A percentile compares a stretch with the other conserved stretches of the same genome.
phyloP scores from a whole-genome alignment of 2,329 filamentous ascomycete species.

The Aspergillus sclerotialis region DNA sequence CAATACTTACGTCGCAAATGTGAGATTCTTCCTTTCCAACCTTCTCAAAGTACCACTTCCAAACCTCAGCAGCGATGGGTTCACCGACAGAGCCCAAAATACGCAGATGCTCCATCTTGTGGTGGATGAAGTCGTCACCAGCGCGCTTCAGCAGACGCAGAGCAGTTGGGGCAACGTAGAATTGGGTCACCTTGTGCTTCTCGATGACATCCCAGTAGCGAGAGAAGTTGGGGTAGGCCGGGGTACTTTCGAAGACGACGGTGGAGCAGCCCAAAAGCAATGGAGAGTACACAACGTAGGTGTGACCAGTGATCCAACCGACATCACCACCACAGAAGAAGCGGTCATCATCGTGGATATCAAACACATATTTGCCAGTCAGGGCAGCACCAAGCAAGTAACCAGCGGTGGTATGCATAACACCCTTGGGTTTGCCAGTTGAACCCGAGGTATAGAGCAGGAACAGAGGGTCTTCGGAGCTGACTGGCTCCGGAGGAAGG shows the following conservation, averaged over 20 bases:
- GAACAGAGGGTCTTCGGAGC: constrained; percentile 93
- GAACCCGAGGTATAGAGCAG: constrained; percentile 96
- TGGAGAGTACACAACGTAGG: constrained; percentile 95
- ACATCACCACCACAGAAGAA: constrained; percentile 99
- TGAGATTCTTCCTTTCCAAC: constrained; percentile 92
- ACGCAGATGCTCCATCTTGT: constrained; percentile 80
- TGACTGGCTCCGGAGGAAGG: constrained; percentile 80
- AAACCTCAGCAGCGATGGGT: constrained; percentile 94
- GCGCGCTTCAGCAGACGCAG: constrained; percentile 90
- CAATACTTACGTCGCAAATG: constrained; percentile 74
- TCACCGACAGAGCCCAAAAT: constrained; percentile 93
- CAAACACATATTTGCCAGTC: constrained; percentile 98
- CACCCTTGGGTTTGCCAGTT: constrained; percentile 97
- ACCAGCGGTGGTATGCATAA: constrained; percentile 94
- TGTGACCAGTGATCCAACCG: constrained; percentile 98
- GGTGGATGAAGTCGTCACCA: constrained; percentile 84
- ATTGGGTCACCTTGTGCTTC: constrained; percentile 91
- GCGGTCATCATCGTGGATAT: constrained; percentile 86
- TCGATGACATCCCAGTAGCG: constrained; percentile 98
- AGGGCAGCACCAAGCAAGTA: constrained; percentile 90
- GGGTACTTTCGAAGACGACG: constrained; percentile 96
- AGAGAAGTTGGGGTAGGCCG: constrained; percentile 95
- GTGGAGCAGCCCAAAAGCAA: constrained; percentile 87
- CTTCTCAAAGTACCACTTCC: constrained; percentile 98
- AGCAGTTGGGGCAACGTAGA: constrained; percentile 95